Evolutionary conservation across 1,139 yeast genomes (phyloP).

Genomic region (Yamadazyma trypodendri): DNA sequence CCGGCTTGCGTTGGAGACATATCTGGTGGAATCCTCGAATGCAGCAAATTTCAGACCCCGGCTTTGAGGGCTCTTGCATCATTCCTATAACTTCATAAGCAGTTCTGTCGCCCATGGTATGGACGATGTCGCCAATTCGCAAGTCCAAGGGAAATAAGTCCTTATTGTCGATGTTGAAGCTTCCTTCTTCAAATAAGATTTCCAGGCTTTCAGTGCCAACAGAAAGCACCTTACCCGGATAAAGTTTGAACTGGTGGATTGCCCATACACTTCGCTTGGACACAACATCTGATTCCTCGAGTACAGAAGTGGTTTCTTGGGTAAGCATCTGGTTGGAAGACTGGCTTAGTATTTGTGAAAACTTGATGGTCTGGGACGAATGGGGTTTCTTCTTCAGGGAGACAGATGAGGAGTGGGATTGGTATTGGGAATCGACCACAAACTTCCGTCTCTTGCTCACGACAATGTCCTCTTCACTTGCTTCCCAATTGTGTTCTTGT

Average conservation of each 20-base stretch:
- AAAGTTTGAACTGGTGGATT: constrained; percentile 33
- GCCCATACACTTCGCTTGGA: constrained; percentile 37
- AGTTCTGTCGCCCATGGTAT: constrained; percentile 11
- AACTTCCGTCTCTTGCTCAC: constrained; percentile 7
- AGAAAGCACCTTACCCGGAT: constrained; percentile 27
- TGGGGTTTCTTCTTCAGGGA: neutral
- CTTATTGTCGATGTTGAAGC: constrained; percentile 24
- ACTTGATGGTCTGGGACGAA: neutral
- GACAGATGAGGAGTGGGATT: neutral
- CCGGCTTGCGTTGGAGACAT: constrained; percentile 21
- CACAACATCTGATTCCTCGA: constrained; percentile 20
- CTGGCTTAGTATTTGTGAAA: constrained; percentile 3
- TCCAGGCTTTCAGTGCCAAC: constrained; percentile 27
- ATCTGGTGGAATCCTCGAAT: constrained; percentile 59
- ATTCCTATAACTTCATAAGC: constrained; percentile 48
- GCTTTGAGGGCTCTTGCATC: constrained; percentile 15
- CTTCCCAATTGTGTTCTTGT: neutral
- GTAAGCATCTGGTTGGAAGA: constrained; percentile 3
- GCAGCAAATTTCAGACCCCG: constrained; percentile 38
- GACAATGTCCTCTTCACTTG: constrained; percentile 17
- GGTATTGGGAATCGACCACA: constrained; percentile 8
- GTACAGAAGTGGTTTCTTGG: constrained; percentile 4
- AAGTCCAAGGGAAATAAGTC: constrained; percentile 36
- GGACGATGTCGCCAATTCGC: constrained; percentile 35
- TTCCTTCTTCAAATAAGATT: constrained; percentile 35